phyloP scores from a whole-genome alignment of 192 early-diverging fungal genomes.

The Entomortierella parvispora region DNA sequence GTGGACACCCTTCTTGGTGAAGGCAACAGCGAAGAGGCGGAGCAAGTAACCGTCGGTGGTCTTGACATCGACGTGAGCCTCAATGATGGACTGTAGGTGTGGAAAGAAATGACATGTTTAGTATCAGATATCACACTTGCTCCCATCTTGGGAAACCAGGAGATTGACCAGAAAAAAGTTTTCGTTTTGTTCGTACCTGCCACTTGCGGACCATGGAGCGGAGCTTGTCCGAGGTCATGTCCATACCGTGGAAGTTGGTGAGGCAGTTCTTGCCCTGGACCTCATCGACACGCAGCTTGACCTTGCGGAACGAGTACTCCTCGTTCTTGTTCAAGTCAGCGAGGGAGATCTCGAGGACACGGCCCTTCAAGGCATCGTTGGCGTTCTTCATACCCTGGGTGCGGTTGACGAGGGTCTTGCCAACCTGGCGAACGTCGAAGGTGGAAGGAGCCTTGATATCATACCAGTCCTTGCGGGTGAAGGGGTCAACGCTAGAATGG shows the following conservation, averaged over 20 bases:
- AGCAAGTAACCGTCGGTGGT: slow-evolving; percentile 99
- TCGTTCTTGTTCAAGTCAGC: slow-evolving; percentile 94
- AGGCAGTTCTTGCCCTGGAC: slow-evolving; percentile 98
- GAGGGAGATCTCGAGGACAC: slow-evolving; percentile 92
- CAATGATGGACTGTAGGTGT: slow-evolving; percentile 80
- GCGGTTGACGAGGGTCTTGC: slow-evolving; percentile 99
- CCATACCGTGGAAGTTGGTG: slow-evolving; percentile 99
- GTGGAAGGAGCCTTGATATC: slow-evolving; percentile 98
- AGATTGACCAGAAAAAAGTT: slow-evolving; percentile 92
- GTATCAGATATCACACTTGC: no score
- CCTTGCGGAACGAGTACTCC: slow-evolving; percentile 96
- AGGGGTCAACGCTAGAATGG: slow-evolving; percentile 91
- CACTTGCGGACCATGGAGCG: slow-evolving; percentile 99
- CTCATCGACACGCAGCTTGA: slow-evolving; percentile 97
- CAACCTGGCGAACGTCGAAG: slow-evolving; percentile 92
- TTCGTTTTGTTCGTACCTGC: slow-evolving; percentile 98
- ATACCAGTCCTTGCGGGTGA: slow-evolving; percentile 99
- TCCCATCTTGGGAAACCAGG: slow-evolving; percentile 76
- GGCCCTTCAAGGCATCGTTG: slow-evolving; percentile 93
- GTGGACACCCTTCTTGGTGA: slow-evolving; percentile 94
- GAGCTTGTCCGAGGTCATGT: slow-evolving; percentile 99
- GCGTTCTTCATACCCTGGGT: slow-evolving; percentile 98
- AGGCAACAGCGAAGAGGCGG: slow-evolving; percentile 96
- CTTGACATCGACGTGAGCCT: slow-evolving; percentile 99
- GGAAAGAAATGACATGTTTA: slow-evolving; percentile 39